Evolutionary conservation across 495 filamentous ascomycete genomes (phyloP), one percentile per base, ranked within the genome.

Genomic region (Sordaria brevicollis): DNA sequence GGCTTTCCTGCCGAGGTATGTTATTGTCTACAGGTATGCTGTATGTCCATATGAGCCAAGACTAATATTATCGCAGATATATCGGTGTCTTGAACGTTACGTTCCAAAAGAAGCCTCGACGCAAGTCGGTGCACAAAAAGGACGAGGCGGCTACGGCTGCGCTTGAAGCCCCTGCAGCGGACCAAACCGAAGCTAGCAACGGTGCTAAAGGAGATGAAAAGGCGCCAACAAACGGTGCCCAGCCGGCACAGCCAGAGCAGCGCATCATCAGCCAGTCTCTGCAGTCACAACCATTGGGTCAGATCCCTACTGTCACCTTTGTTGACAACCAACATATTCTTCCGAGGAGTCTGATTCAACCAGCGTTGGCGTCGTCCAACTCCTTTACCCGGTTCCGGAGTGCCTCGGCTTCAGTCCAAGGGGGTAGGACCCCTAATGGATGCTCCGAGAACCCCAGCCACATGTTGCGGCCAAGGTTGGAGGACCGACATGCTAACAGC

Each of bases 31-130:
- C 49, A 17, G 15, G 25, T 31, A 31, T 31, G 0, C 13, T 57
- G 21, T 11, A 17, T 57, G 8, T 15, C 49, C 25, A 25, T 31
- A 62, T 31, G 49, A 62, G 29, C 25, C 49, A 11, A 62, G 49
- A 31, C 75, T 79, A 72, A 78, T 69, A 3, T 15, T 39, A 36
- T 67, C 57, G 15, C 49, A 95, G 95, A 77, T 99, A 99, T 74
- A 97, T 99, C 71, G 95, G 95, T 25, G 95, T 99, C 49, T 82
- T 99, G 41, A 99, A 99, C 77, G 95, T 98, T 15, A 97, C 95
- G 0, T 97, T 94, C 78, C 93, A 93, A 29, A 97, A 96, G 79
- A 89, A 88, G 43, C 82, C 87, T 6, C 92, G 93, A 66, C 87
- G 86, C 36, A 87, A 86, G 72, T 92, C 90, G 71, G 80, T 80